Base-by-base conservation (phyloP, 306 rosid genomes). In the Castanea sativa region DNA sequence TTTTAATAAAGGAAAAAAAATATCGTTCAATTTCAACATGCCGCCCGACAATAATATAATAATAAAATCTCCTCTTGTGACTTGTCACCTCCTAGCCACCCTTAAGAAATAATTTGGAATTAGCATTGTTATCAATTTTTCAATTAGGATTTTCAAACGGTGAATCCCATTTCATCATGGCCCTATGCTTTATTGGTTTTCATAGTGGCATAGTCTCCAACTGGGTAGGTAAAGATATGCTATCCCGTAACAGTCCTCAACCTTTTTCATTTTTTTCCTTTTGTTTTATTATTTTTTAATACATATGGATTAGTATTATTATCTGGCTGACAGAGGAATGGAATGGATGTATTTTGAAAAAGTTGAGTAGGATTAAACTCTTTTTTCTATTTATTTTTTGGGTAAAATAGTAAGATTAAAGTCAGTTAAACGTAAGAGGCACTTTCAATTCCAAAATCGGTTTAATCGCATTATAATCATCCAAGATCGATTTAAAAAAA, bases 161-260 rank as follows among this genome's bases (percentile, higher is more conserved):
- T 35, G 72, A 68, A 68, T 35, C 72, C 72, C 72, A 68, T 68
- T 35, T 67, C 71, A 33, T 33, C 49, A 14, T 33, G 43, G 43
- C 21, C 71, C 52, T 33, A 49, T 13, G 10, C 51, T 35, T 33
- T 68, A 68, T 68, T 35, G 72, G 52, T 18, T 35, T 68, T 25
- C 9, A 4, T 49, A 49, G 16, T 3, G 53, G 53, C 5, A 49
- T 33, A 35, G 51, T 35, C 7, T 45, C 51, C 52, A 23, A 3
- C 11, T 14, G 21, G 52, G 49, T 68, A 68, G 72, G 72, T 68
- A 5, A 13, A 68, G 45, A 4, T 19, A 35, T 49, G 25, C 71
- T 18, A 59, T 59, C 41, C 16, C 1, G 15, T 13, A 13, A 65
- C 19, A 63, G 69, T 63, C 41, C 19, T 27, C 69, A 63, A 63